Evolutionary conservation across 1,284 basidiomycete genomes (phyloP).

Genomic region (Exobasidium rhododendri): DNA sequence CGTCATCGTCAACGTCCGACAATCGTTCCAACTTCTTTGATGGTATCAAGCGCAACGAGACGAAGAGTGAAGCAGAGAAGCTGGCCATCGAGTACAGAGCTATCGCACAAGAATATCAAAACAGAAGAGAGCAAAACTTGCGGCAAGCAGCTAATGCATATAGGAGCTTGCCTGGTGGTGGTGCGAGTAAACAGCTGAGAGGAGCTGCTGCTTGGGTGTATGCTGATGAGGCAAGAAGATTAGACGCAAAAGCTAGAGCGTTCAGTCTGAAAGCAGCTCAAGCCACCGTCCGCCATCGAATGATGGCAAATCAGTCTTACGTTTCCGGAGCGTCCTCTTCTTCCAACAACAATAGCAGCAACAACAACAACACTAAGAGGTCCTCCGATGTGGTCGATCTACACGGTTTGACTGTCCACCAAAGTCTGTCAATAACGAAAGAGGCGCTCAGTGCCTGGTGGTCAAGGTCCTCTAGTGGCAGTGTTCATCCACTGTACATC

Average conservation of each 20-base stretch:
- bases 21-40: background rate
- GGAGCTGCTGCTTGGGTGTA: constrained; percentile 43
- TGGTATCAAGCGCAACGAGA: background rate
- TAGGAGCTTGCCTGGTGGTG: constrained; percentile 17
- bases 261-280: constrained; percentile 52
- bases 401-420: constrained; percentile 53
- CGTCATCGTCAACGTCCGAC: background rate
- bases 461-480: constrained; percentile 16
- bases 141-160: constrained; percentile 42
- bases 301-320: constrained; percentile 5
- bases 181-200: constrained; percentile 24
- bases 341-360: background rate
- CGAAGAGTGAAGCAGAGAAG: background rate
- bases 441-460: constrained; percentile 51
- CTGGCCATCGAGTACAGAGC: constrained; percentile 5
- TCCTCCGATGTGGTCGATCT: constrained; percentile 49
- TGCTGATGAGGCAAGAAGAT: constrained; percentile 53
- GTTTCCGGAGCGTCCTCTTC: background rate
- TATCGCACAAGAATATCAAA: constrained; percentile 43
- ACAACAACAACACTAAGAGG: background rate
- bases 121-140: constrained; percentile 49
- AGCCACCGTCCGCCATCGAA: constrained; percentile 50
- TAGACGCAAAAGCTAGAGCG: constrained; percentile 49
- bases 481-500: constrained; percentile 46
- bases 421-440: constrained; percentile 52